Conservation (phyloP, 495 filamentous ascomycete species). For the Baudoinia panamericana region DNA sequence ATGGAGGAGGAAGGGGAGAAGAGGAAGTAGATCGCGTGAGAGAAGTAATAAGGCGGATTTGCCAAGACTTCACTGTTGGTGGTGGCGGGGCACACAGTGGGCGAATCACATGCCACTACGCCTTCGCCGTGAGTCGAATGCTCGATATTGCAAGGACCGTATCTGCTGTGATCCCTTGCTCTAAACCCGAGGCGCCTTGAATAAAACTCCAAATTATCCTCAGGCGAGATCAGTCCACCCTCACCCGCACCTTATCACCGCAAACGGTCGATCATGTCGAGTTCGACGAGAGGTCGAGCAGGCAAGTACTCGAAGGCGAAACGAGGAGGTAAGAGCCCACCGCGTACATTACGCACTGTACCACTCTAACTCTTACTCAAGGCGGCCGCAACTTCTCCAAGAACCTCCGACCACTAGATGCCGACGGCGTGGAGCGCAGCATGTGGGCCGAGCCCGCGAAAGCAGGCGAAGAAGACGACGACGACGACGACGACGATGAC, state of each 20-base stretch:
- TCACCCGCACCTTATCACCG: neutral
- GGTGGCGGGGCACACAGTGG: too few relatives aligned
- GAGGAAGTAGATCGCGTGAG: neutral
- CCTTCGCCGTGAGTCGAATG: too few relatives aligned
- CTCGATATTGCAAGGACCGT: too few relatives aligned
- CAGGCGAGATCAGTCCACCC: too few relatives aligned
- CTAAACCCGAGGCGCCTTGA: too few relatives aligned
- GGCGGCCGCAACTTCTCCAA: constrained; percentile 91
- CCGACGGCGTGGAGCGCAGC: constrained; percentile 60
- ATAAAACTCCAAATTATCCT: too few relatives aligned
- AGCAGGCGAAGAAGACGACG: constrained; percentile 20
- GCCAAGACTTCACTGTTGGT: too few relatives aligned
- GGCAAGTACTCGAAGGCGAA: constrained; percentile 91
- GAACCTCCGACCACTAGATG: constrained; percentile 72
- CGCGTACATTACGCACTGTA: neutral
- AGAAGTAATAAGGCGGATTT: too few relatives aligned
- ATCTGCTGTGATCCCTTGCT: too few relatives aligned
- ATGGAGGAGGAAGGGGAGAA: neutral
- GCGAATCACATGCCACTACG: too few relatives aligned
- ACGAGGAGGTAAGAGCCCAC: constrained; percentile 59
- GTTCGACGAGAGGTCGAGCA: constrained; percentile 56
- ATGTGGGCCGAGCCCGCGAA: constrained; percentile 53
- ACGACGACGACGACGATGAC: constrained; percentile 24
- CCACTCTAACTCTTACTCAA: constrained; percentile 27
- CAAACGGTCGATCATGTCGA: constrained; percentile 51